A percentile compares a stretch with the other conserved stretches of the same genome.
Conservation (phyloP, 192 early-diverging fungal genomes). For the Lobosporangium transversale region DNA sequence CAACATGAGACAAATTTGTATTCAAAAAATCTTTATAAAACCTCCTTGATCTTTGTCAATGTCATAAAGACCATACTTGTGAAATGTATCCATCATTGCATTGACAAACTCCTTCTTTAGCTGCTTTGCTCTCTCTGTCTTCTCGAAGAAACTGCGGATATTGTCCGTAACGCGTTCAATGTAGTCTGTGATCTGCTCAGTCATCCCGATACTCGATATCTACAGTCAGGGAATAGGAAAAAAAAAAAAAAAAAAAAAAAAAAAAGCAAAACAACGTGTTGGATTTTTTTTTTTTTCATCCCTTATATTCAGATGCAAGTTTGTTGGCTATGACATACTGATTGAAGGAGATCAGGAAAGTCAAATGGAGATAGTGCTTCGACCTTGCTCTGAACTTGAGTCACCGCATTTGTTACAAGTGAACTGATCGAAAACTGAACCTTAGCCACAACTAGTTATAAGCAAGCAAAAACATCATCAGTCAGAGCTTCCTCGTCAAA, state of each 20-base stretch:
- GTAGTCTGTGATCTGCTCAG: slow-evolving; percentile 21
- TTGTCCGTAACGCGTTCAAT: slow-evolving; percentile 17
- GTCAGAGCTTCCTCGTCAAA: too few species aligned
- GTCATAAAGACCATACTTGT: slow-evolving; percentile 7
- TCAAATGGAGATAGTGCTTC: slow-evolving; percentile 28
- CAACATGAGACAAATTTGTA: too few species aligned
- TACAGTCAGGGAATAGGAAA: too few species aligned
- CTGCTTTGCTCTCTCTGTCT: not conserved
- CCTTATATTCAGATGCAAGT: too few species aligned
- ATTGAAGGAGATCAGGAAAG: slow-evolving; percentile 19
- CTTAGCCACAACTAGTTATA: slow-evolving; percentile 23
- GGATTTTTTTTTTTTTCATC: too few species aligned
- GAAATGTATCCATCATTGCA: slow-evolving; percentile 5
- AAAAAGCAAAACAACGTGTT: not conserved
- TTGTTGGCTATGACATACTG: not conserved
- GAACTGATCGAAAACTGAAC: slow-evolving; percentile 43
- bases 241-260: too few species aligned
- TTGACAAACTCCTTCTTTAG: slow-evolving; percentile 40
- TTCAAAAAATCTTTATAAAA: too few species aligned
- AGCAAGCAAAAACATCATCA: too few species aligned
- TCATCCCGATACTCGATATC: slow-evolving; percentile 23
- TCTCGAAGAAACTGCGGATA: slow-evolving; percentile 17
- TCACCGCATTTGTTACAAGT: slow-evolving; percentile 31
- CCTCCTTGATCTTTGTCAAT: too few species aligned
- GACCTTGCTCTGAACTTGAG: slow-evolving; percentile 26